These are phyloP conservation scores for Bryopsis sp. DNA, from an alignment of 139 green algal genomes.

Conservation along the genomic window DNA sequence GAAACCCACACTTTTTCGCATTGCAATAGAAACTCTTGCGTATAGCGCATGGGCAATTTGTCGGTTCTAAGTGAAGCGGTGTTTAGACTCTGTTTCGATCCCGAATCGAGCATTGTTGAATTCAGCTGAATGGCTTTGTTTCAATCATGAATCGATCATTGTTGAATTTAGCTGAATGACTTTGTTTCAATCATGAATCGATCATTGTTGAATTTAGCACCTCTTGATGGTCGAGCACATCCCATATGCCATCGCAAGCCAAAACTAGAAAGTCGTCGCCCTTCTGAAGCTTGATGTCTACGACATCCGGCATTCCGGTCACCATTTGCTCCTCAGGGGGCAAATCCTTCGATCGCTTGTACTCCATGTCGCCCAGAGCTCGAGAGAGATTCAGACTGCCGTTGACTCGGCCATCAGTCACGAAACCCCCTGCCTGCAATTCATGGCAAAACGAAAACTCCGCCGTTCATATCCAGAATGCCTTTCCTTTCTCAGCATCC, in stretches of 20 bases:
- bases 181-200: no score
- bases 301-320: conserved; percentile 18
- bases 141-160: no score
- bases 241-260: conserved; percentile 57
- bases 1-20: no score
- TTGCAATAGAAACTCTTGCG: no score
- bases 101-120: no score
- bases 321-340: conserved; percentile 24
- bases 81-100: no score
- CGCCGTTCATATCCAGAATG: background rate
- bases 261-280: conserved; percentile 52
- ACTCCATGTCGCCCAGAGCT: conserved; percentile 40
- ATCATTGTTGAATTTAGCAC: background rate
- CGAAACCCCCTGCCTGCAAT: conserved; percentile 10
- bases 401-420: conserved; percentile 22
- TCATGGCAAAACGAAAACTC: background rate
- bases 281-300: conserved; percentile 14
- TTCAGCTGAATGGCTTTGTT: no score
- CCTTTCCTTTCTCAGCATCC: background rate
- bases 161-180: no score
- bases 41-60: no score
- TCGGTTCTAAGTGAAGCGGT: no score
- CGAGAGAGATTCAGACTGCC: conserved; percentile 38
- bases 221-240: conserved; percentile 48
- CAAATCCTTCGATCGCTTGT: conserved; percentile 22